Evolutionary conservation across 1,139 yeast species (phyloP).

Genomic region (Debaryomyces udenii): DNA sequence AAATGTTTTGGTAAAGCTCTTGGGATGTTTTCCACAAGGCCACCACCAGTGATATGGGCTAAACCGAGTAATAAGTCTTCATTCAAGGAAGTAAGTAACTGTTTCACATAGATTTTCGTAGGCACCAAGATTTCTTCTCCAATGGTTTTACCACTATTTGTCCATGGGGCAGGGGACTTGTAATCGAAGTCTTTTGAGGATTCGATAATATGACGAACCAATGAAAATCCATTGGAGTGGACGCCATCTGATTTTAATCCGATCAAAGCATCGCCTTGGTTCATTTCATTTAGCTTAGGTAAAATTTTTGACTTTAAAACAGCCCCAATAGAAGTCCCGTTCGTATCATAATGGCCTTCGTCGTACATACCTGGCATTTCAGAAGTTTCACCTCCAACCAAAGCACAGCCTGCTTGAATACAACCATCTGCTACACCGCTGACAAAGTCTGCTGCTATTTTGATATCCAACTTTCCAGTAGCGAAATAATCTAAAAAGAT

Average conservation of each 20-base stretch:
- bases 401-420: slow-evolving; percentile 92
- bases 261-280: slow-evolving; percentile 75
- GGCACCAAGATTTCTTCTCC: slow-evolving; percentile 90
- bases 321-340: slow-evolving; percentile 99
- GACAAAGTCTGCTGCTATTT: slow-evolving; percentile 85
- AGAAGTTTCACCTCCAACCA: slow-evolving; percentile 98
- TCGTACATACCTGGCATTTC: slow-evolving; percentile 99
- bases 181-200: slow-evolving; percentile 68
- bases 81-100: slow-evolving; percentile 72
- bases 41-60: slow-evolving; percentile 99
- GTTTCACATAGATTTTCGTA: slow-evolving; percentile 93
- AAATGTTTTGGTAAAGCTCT: slow-evolving; percentile 84
- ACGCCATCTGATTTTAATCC: slow-evolving; percentile 92
- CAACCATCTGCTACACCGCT: slow-evolving; percentile 97
- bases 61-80: slow-evolving; percentile 76
- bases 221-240: slow-evolving; percentile 95
- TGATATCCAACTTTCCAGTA: slow-evolving; percentile 84
- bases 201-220: slow-evolving; percentile 93
- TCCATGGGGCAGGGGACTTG: slow-evolving; percentile 84
- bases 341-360: slow-evolving; percentile 94
- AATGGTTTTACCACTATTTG: slow-evolving; percentile 62
- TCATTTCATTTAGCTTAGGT: slow-evolving; percentile 70
- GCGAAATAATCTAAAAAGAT: slow-evolving; percentile 97
- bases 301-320: slow-evolving; percentile 76
- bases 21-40: slow-evolving; percentile 93